phyloP scores from a whole-genome alignment of 2,329 filamentous ascomycete genomes.

The Hymenoscyphus occultus region DNA sequence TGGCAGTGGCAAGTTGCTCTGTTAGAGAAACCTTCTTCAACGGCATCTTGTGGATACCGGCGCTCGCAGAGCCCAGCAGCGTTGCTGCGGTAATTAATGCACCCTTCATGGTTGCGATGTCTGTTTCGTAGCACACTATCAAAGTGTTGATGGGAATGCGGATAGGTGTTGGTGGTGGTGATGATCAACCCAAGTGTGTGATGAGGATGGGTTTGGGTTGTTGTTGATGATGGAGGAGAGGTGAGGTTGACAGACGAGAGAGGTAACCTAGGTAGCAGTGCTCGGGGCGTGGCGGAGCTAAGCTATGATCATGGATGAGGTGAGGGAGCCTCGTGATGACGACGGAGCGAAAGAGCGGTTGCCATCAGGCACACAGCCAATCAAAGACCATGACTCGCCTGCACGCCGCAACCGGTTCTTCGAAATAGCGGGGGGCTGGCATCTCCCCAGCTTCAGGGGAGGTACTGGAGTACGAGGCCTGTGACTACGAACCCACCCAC shows the following conservation, averaged over 20 bases:
- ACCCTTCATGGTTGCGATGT: slow-evolving; percentile 69
- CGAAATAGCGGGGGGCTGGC: not conserved
- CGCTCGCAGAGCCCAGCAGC: slow-evolving; percentile 79
- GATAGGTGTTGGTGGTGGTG: slow-evolving; percentile 22
- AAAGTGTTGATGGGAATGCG: slow-evolving; percentile 25
- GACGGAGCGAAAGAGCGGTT: not conserved
- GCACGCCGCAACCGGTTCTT: not conserved
- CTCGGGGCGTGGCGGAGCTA: not conserved
- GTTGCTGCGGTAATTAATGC: slow-evolving; percentile 73
- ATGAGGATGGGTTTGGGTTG: slow-evolving; percentile 18
- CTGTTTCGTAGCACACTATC: slow-evolving; percentile 21
- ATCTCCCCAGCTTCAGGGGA: not conserved
- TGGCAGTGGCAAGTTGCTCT: slow-evolving; percentile 84
- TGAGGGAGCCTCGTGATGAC: slow-evolving; percentile 1
- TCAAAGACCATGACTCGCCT: not conserved
- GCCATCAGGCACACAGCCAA: not conserved
- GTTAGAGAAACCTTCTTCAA: slow-evolving; percentile 92
- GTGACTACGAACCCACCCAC: not conserved
- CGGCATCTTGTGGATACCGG: slow-evolving; percentile 92
- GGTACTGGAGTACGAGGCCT: not conserved
- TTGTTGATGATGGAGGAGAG: slow-evolving; percentile 15
- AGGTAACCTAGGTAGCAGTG: no score
- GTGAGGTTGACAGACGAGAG: not conserved
- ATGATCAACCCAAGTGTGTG: slow-evolving; percentile 23
- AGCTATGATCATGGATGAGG: not conserved